Percentiles rank a stretch among this genome's conserved stretches.
Evolutionary conservation across 805 yeast genomes (phyloP).

Genomic region (Ogataea minuta): DNA sequence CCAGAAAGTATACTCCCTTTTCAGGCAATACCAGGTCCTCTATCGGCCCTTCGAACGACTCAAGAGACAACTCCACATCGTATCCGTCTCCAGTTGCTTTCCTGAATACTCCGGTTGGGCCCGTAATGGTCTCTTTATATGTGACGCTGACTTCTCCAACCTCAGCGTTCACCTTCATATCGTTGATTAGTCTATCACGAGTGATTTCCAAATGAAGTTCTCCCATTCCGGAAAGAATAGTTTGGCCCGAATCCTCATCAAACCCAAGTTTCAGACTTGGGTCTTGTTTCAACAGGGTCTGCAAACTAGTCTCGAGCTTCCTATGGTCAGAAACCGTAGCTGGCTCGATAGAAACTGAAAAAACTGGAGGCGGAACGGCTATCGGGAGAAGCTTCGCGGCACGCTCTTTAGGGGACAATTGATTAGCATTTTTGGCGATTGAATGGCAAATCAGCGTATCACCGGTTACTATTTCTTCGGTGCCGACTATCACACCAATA

Average conservation of each 20-base stretch:
- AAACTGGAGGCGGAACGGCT: conserved; percentile 86
- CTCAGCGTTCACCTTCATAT: conserved; percentile 77
- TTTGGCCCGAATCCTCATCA: conserved; percentile 88
- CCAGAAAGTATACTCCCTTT: conserved; percentile 39
- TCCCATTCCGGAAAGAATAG: conserved; percentile 93
- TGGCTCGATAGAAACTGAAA: conserved; percentile 83
- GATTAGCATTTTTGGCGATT: conserved; percentile 40
- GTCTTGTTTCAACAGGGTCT: conserved; percentile 74
- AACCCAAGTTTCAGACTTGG: conserved; percentile 74
- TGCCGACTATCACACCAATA: conserved; percentile 85
- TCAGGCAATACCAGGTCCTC: conserved; percentile 33
- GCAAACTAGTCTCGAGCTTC: conserved; percentile 67
- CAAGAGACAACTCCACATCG: conserved; percentile 27
- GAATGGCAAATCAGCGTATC: conserved; percentile 78
- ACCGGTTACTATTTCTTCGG: conserved; percentile 78
- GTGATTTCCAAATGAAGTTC: conserved; percentile 92
- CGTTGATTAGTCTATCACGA: conserved; percentile 71
- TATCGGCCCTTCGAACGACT: conserved; percentile 34
- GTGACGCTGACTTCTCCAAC: conserved; percentile 86
- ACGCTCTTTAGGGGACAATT: conserved; percentile 36
- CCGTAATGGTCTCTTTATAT: conserved; percentile 66
- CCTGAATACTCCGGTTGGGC: conserved; percentile 24
- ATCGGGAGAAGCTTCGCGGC: conserved; percentile 68
- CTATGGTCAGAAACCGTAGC: conserved; percentile 76
- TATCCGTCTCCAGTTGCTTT: conserved; percentile 24